phyloP scores from a whole-genome alignment of 2,329 filamentous ascomycete species.

The Cryphonectria parasitica region DNA sequence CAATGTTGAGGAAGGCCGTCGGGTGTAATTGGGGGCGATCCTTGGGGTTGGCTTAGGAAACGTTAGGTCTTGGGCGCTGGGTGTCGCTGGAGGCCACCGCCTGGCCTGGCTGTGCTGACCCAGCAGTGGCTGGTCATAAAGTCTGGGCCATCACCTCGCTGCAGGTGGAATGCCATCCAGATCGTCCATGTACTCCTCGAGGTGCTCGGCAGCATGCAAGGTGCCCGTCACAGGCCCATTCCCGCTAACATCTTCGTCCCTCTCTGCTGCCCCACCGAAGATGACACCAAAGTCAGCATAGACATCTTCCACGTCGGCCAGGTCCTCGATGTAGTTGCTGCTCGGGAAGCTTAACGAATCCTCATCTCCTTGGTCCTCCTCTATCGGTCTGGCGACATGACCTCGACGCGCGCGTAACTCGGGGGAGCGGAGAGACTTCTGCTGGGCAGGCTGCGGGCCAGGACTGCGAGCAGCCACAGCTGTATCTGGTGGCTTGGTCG shows the following conservation, averaged over 20 bases:
- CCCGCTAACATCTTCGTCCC: slow-evolving; percentile 37
- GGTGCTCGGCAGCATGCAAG: slow-evolving; percentile 39
- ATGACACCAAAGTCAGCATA: slow-evolving; percentile 60
- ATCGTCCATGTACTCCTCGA: slow-evolving; percentile 60
- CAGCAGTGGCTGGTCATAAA: background rate
- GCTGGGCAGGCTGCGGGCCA: slow-evolving; percentile 28
- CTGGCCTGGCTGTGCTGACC: background rate
- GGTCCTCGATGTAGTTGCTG: slow-evolving; percentile 47
- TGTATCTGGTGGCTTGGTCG: background rate
- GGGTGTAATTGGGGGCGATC: background rate
- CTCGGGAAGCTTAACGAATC: slow-evolving; percentile 53
- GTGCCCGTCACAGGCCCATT: background rate
- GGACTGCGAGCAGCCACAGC: background rate
- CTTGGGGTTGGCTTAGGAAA: background rate
- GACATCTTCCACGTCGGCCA: slow-evolving; percentile 53
- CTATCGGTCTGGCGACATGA: slow-evolving; percentile 30
- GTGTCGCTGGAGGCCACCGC: background rate
- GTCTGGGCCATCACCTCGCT: slow-evolving; percentile 32
- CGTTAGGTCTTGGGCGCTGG: background rate
- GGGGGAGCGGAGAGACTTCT: slow-evolving; percentile 39
- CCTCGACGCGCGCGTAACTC: slow-evolving; percentile 36
- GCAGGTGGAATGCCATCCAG: slow-evolving; percentile 58
- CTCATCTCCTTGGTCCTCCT: slow-evolving; percentile 43
- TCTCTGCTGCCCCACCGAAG: slow-evolving; percentile 46
- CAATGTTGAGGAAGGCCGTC: background rate